A percentile compares a stretch with the other conserved stretches of the same genome.
Evolutionary conservation across 2,329 filamentous ascomycete genomes (phyloP).

Genomic region (Cordyceps tenuipes): DNA sequence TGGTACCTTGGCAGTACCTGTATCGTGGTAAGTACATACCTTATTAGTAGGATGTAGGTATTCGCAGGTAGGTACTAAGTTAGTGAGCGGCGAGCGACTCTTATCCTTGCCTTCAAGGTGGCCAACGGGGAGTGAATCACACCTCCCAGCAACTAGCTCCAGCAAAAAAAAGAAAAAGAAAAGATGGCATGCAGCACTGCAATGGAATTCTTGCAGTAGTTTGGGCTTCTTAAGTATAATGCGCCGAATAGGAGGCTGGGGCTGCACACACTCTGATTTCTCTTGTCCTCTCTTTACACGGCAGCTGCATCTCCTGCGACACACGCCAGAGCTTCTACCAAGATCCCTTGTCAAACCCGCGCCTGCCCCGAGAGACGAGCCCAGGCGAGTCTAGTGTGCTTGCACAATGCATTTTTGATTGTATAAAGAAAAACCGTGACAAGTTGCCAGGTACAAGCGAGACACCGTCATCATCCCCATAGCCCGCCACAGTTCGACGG

Average conservation of each 20-base stretch:
- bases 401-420: neutral
- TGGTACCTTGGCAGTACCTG: neutral
- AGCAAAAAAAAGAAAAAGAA: neutral
- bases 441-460: neutral
- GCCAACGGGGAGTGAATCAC: slow-evolving; percentile 1
- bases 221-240: neutral
- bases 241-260: neutral
- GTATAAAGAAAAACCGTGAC: neutral
- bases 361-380: neutral
- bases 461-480: neutral
- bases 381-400: neutral
- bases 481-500: neutral
- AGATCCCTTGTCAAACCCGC: neutral
- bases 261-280: neutral
- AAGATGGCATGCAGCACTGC: neutral
- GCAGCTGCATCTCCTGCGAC: neutral
- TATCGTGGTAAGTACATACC: too few relatives aligned
- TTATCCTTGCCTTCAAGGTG: too few relatives aligned
- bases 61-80: too few relatives aligned
- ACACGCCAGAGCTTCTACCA: neutral
- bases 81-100: too few relatives aligned
- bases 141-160: neutral
- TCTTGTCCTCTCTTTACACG: neutral
- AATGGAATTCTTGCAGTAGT: neutral
- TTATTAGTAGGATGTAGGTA: too few relatives aligned